Conservation (phyloP, 371 early-diverging fungal species). For the Mortierella sp. region DNA sequence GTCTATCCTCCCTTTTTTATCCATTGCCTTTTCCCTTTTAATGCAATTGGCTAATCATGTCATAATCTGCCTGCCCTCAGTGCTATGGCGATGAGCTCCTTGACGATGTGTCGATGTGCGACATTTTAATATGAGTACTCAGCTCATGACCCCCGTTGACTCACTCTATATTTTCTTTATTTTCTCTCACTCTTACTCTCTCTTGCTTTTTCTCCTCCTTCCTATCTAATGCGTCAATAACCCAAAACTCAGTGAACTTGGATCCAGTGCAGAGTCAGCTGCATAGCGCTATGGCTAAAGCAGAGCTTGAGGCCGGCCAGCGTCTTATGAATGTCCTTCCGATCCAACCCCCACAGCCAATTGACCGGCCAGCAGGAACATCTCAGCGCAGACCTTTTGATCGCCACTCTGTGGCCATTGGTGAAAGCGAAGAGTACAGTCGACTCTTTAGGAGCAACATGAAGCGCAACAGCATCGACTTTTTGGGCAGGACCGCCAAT, state of each 20-base stretch:
- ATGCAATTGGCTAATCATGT: too few relatives aligned
- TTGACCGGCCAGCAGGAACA: conserved; percentile 54
- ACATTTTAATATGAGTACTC: neutral
- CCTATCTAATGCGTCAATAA: too few relatives aligned
- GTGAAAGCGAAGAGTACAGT: conserved; percentile 64
- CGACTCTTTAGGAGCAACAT: conserved; percentile 55
- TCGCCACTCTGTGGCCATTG: conserved; percentile 75
- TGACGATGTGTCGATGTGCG: neutral
- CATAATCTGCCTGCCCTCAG: too few relatives aligned
- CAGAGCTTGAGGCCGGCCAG: conserved; percentile 70
- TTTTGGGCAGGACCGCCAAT: conserved; percentile 33
- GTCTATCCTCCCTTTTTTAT: conserved; percentile 1
- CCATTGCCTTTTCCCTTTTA: neutral
- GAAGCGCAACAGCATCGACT: conserved; percentile 43
- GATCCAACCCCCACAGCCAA: conserved; percentile 60
- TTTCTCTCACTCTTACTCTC: too few relatives aligned
- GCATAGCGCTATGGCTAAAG: conserved; percentile 69
- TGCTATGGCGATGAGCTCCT: too few relatives aligned
- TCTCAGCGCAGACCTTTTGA: conserved; percentile 66
- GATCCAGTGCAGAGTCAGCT: conserved; percentile 65
- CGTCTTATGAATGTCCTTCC: conserved; percentile 62
- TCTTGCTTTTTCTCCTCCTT: too few relatives aligned
- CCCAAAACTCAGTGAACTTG: conserved; percentile 5
- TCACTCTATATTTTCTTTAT: neutral
- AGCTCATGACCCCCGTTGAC: neutral